These are phyloP conservation scores for Hypomontagnella monticulosa DNA, from an alignment of 495 filamentous ascomycete genomes.

Conservation along the genomic window DNA sequence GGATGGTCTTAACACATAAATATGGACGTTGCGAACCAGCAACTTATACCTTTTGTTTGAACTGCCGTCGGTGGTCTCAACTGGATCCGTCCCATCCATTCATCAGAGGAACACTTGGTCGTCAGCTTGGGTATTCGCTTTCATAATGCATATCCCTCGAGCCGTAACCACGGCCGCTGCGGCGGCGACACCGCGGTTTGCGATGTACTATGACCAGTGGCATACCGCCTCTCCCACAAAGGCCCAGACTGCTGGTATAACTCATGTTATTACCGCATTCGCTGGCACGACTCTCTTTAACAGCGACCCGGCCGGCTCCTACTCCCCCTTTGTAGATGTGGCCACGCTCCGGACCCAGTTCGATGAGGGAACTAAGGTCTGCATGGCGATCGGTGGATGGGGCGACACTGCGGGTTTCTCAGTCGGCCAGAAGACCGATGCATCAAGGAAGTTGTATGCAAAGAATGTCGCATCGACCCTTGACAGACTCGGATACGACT, in stretches of 20 bases:
- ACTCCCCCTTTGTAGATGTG: slow-evolving; percentile 61
- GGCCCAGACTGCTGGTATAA: slow-evolving; percentile 50
- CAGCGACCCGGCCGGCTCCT: slow-evolving; percentile 52
- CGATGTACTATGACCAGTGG: slow-evolving; percentile 50
- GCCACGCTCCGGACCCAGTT: slow-evolving; percentile 62
- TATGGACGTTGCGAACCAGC: slow-evolving; percentile 1
- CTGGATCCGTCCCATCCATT: slow-evolving; percentile 2
- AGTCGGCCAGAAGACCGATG: slow-evolving; percentile 59
- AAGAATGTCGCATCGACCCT: slow-evolving; percentile 65
- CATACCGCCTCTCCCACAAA: slow-evolving; percentile 46
- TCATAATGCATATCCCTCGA: slow-evolving; percentile 39
- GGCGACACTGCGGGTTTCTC: slow-evolving; percentile 67
- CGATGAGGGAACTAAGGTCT: slow-evolving; percentile 61
- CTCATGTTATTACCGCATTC: slow-evolving; percentile 69
- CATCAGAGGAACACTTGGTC: neutral
- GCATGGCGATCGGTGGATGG: slow-evolving; percentile 73
- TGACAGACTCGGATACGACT: slow-evolving; percentile 64
- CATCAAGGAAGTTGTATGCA: slow-evolving; percentile 63
- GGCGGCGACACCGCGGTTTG: slow-evolving; percentile 32
- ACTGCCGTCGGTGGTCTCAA: neutral
- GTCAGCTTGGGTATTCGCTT: slow-evolving; percentile 6
- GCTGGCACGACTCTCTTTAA: slow-evolving; percentile 64
- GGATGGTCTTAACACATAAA: slow-evolving; percentile 25
- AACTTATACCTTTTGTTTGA: neutral
- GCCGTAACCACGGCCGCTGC: slow-evolving; percentile 27